Evolutionary conservation across 345 rosid species (phyloP), one percentile per base, ranked within the genome.

Genomic region (Brassica juncea): DNA sequence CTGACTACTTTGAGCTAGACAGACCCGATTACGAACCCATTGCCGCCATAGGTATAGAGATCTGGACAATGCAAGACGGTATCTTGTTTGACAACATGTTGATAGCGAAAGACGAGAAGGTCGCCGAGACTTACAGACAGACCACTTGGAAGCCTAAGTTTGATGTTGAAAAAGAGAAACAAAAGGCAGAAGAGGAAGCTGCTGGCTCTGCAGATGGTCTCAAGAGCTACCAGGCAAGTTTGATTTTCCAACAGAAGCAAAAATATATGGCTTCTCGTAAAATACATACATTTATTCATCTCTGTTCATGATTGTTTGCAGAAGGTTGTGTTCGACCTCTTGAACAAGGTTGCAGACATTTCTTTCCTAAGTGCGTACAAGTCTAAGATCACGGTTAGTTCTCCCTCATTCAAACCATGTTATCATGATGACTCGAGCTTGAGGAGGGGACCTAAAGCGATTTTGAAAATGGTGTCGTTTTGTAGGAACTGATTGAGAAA

Each of bases 51-150:
- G 97, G 97, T 32, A 90, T 92, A 58, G 97, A 92, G 87, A 92
- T 92, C 72, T 92, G 97, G 97, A 92, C 97, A 28, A 92, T 92
- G 97, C 95, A 92, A 82, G 93, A 92, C 58, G 97, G 97, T 35
- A 87, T 92, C 58, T 74, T 90, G 84, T 92, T 92, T 67, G 97
- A 88, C 82, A 89, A 92, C 77, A 82, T 92, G 27, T 75, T 92
- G 91, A 89, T 92, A 52, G 74, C 95, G 1, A 86, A 86, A 66
- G 85, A 84, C 39, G 95, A 89, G 83, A 89, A 85, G 83, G 87
- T 83, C 54, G 95, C 95, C 10, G 85, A 77, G 58, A 81, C 87
- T 9, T 81, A 79, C 68, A 72, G 89, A 25, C 84, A 83, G 73
- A 82, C 86, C 0, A 37, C 83, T 2, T 92, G 97, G 97, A 90